phyloP scores from a whole-genome alignment of 345 rosid genomes.

The Capsella bursapastoris region DNA sequence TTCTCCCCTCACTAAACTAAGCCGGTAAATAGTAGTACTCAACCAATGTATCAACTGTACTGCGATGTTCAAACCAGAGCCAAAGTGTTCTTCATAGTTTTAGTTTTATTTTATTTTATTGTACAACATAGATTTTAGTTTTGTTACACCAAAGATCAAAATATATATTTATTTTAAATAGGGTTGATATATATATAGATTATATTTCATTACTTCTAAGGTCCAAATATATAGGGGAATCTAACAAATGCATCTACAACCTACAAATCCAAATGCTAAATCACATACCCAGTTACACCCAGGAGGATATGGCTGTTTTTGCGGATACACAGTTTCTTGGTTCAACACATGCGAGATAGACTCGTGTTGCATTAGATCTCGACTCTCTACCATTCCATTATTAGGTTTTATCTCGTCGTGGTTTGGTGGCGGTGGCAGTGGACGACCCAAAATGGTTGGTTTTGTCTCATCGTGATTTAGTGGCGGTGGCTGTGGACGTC shows the following conservation, averaged over 20 bases:
- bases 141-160: too few species aligned
- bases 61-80: neutral
- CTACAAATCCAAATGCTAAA: neutral
- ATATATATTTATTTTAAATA: too few species aligned
- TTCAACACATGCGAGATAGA: constrained; percentile 3
- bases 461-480: too few species aligned
- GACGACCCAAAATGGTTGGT: too few species aligned
- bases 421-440: too few species aligned
- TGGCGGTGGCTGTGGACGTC: too few species aligned
- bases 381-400: neutral
- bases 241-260: neutral
- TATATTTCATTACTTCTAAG: too few species aligned
- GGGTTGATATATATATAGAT: too few species aligned
- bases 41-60: neutral
- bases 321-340: neutral
- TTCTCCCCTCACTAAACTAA: neutral
- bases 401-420: neutral
- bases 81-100: neutral
- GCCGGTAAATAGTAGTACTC: neutral
- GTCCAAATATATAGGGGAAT: neutral
- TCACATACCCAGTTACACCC: neutral
- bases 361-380: neutral
- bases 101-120: too few species aligned
- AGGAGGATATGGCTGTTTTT: neutral
- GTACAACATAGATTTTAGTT: too few species aligned